Evolutionary conservation across 2,329 filamentous ascomycete genomes (phyloP).

Genomic region (Ophiostoma triangulosporum): DNA sequence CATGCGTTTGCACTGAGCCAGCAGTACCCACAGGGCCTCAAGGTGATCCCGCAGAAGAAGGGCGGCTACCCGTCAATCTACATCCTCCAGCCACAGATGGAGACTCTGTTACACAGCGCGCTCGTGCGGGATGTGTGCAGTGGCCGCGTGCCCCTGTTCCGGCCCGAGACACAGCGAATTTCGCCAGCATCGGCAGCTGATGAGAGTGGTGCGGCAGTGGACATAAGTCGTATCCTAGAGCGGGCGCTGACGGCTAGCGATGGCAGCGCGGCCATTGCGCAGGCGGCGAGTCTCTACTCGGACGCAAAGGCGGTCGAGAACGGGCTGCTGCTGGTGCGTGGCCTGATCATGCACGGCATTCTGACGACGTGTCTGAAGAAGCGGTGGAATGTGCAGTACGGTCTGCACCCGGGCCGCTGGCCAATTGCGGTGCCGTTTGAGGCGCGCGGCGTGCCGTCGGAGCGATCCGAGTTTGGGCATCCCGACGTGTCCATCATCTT

Average conservation of each 20-base stretch:
- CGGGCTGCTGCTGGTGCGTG: slow-evolving; percentile 43
- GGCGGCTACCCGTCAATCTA: slow-evolving; percentile 42
- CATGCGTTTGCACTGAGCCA: slow-evolving; percentile 25
- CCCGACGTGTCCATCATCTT: slow-evolving; percentile 52
- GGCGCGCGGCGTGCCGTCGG: slow-evolving; percentile 50
- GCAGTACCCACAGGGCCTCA: slow-evolving; percentile 28
- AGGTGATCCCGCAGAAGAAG: slow-evolving; percentile 27
- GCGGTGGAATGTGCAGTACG: slow-evolving; percentile 54
- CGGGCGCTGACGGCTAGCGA: background rate
- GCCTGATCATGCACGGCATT: slow-evolving; percentile 46
- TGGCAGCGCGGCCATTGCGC: background rate
- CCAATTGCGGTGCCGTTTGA: slow-evolving; percentile 54
- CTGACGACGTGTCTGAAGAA: slow-evolving; percentile 47
- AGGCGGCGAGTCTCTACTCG: background rate
- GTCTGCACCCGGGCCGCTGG: slow-evolving; percentile 37
- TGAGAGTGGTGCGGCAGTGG: no score
- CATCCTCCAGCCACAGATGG: slow-evolving; percentile 35
- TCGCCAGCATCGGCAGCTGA: background rate
- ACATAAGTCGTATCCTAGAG: background rate
- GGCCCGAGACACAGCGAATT: background rate
- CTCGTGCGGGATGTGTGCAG: slow-evolving; percentile 29
- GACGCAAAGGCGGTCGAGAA: background rate
- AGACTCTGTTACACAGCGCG: slow-evolving; percentile 27
- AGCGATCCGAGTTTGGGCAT: slow-evolving; percentile 53
- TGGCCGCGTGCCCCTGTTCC: slow-evolving; percentile 20